phyloP scores from a whole-genome alignment of 305 asterid species.

The Rubia peregrina region DNA sequence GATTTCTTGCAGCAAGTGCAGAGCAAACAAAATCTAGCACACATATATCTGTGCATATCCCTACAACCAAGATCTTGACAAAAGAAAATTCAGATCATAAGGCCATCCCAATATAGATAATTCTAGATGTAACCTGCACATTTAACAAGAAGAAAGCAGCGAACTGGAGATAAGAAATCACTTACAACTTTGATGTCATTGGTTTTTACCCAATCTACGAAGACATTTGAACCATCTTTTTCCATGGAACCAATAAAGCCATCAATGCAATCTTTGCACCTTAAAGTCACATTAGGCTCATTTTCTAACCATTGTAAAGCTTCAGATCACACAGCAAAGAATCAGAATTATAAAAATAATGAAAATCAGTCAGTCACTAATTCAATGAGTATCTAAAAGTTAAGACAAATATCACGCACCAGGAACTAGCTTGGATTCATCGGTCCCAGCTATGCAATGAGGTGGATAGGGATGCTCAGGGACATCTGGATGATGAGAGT shows the following conservation, averaged over 20 bases:
- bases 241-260: conserved; percentile 78
- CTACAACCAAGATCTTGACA: conserved; percentile 63
- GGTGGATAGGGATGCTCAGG: conserved; percentile 95
- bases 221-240: conserved; percentile 74
- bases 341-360: conserved; percentile 6
- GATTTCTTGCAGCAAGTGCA: conserved; percentile 69
- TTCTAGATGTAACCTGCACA: not conserved
- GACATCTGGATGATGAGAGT: conserved; percentile 73
- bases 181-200: conserved; percentile 63
- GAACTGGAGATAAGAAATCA: not conserved
- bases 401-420: conserved; percentile 27
- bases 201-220: conserved; percentile 78
- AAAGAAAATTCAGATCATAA: conserved; percentile 14
- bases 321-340: conserved; percentile 28
- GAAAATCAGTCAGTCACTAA: not conserved
- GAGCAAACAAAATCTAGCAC: conserved; percentile 84
- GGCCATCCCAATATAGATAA: not conserved
- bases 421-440: conserved; percentile 75
- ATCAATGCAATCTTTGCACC: conserved; percentile 77
- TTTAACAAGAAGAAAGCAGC: not conserved
- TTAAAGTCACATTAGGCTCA: conserved; percentile 62
- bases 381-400: not conserved
- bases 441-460: conserved; percentile 72
- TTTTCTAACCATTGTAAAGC: conserved; percentile 77
- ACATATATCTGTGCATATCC: conserved; percentile 87